Conservation (phyloP, 2,329 filamentous ascomycete genomes). For the Metarhizium album region DNA sequence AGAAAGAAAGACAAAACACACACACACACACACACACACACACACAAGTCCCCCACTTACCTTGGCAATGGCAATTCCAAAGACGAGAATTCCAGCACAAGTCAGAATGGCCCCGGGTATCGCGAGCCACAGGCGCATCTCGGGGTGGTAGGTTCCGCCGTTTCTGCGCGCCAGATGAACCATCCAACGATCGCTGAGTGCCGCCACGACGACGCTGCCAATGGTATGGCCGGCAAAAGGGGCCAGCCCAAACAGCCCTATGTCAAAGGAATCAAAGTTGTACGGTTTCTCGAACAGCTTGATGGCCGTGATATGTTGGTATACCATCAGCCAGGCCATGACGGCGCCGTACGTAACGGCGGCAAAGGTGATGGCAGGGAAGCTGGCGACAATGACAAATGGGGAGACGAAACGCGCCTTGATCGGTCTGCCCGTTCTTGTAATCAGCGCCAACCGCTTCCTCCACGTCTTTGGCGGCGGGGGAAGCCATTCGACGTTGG, state of each 20-base stretch:
- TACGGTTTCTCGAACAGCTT: constrained; percentile 20
- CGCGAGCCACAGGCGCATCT: constrained; percentile 27
- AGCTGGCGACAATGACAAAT: constrained; percentile 8
- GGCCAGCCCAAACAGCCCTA: constrained; percentile 17
- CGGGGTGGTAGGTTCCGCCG: constrained; percentile 29
- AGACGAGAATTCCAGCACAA: constrained; percentile 24
- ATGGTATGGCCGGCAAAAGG: constrained; percentile 26
- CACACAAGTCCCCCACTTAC: constrained; percentile 21
- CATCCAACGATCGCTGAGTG: constrained; percentile 26
- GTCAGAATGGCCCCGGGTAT: constrained; percentile 18
- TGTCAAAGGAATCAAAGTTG: constrained; percentile 13
- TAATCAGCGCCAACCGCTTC: constrained; percentile 13
- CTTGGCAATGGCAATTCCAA: constrained; percentile 20
- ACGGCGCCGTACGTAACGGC: constrained; percentile 28
- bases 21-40: too few species aligned
- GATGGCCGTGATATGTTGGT: constrained; percentile 5
- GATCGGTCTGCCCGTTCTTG: constrained; percentile 8
- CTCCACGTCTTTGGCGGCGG: constrained; percentile 9
- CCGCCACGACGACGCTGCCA: constrained; percentile 23
- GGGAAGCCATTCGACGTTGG: not conserved
- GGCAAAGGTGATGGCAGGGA: constrained; percentile 26
- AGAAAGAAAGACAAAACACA: too few species aligned
- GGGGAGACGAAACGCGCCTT: constrained; percentile 8
- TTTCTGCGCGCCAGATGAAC: constrained; percentile 24
- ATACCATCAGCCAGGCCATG: constrained; percentile 24